Evolutionary conservation across 352 stramenopile species (phyloP), one percentile per base, ranked within the genome.

Genomic region (Globisporangium irregulare): DNA sequence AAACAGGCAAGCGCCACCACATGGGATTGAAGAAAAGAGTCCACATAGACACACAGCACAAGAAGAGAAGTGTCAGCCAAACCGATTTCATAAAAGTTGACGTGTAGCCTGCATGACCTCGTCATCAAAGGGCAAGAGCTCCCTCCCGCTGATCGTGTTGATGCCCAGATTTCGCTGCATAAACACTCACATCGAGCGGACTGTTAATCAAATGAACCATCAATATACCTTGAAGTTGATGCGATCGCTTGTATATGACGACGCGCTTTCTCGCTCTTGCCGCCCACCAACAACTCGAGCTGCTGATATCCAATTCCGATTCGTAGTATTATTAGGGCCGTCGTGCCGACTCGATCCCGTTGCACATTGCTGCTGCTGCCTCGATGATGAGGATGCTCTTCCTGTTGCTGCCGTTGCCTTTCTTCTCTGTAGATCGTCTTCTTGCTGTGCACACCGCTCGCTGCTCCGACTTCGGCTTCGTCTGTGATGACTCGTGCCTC

Each of bases 191-290:
- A n/a, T 20, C 41, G 5, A 9, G 6, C 9, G 55, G 55, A 10
- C 1, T 2, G 29, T 20, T 9, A 29, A 38, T 22, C 56, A 48
- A 48, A 36, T 61, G 29, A 12, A 43, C 18, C n/a, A 24, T 22
- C 32, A 48, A 15, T 32, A n/a, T 61, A 61, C 56, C 56, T 61
- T 61, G 32, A 61, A 48, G 56, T 10, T 61, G 32, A 61, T 61
- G 56, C 34, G 56, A 20, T 48, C 25, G 56, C 20, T 61, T 22
- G 27, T 46, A 29, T 46, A 61, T 5, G 53, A 24, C 51, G 51
- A 57, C 24, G 24, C 15, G 41, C 41, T 24, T 51, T 24, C 43
- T 51, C 43, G 25, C 22, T 61, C 56, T 61, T 4, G 56, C 32
- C 56, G 18, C 20, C 32, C 32, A 24, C 15, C 41, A 10, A 51